These are phyloP conservation scores for Apiotrichum sp. DNA, from an alignment of 1,284 basidiomycete species.

Conservation along the genomic window DNA sequence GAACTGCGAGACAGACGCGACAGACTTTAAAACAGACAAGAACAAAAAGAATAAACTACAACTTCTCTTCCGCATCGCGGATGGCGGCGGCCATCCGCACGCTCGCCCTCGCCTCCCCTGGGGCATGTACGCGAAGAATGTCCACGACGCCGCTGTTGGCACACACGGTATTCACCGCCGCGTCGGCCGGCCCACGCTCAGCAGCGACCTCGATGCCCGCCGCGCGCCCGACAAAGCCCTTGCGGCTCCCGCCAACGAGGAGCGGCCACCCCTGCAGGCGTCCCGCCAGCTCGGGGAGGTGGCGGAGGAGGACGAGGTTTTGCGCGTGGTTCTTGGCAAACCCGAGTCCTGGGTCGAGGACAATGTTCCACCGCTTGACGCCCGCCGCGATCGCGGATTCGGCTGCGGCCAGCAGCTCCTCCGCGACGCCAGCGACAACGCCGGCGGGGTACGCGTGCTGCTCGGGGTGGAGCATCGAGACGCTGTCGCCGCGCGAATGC, in stretches of 20 bases:
- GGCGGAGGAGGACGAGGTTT: constrained; percentile 65
- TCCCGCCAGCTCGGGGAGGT: constrained; percentile 52
- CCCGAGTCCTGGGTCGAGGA: constrained; percentile 89
- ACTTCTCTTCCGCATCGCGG: constrained; percentile 12
- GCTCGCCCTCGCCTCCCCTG: constrained; percentile 60
- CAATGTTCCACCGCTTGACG: constrained; percentile 79
- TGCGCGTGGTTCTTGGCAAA: constrained; percentile 82
- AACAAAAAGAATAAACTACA: not conserved
- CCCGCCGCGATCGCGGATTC: constrained; percentile 67
- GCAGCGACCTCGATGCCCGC: constrained; percentile 49
- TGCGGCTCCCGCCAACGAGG: constrained; percentile 73
- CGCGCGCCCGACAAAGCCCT: constrained; percentile 71
- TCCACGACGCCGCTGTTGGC: constrained; percentile 64
- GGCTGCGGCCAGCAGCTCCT: constrained; percentile 69
- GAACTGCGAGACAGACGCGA: too few species aligned
- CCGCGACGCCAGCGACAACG: constrained; percentile 63
- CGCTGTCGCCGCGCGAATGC: constrained; percentile 80
- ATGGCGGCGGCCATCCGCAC: constrained; percentile 54
- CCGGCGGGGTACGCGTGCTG: constrained; percentile 61
- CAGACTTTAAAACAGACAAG: too few species aligned
- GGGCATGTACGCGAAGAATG: constrained; percentile 80
- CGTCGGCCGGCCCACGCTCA: constrained; percentile 73
- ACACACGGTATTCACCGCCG: constrained; percentile 68
- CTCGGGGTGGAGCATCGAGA: constrained; percentile 53
- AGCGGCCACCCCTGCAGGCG: constrained; percentile 53